These are phyloP conservation scores for Excoecaria cochinchinensis DNA, from an alignment of 345 rosid genomes.

Conservation along the genomic window DNA sequence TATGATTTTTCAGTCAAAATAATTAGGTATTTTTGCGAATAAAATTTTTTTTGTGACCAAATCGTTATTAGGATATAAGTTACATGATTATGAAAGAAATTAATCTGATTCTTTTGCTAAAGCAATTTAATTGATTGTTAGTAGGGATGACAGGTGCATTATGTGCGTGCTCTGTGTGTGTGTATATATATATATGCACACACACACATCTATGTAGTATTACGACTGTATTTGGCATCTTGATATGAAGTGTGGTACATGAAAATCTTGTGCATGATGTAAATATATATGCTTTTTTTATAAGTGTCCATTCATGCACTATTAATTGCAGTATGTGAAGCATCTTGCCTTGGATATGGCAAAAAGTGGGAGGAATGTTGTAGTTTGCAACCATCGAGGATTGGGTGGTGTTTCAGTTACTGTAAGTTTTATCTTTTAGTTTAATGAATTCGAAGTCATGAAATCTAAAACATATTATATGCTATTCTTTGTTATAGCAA, in stretches of 20 bases:
- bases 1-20: too few species aligned
- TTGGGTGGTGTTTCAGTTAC: conserved; percentile 87
- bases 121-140: not conserved
- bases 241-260: too few species aligned
- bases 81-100: too few species aligned
- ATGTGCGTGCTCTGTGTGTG: too few species aligned
- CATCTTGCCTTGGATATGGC: conserved; percentile 66
- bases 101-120: not conserved
- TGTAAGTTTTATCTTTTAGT: conserved; percentile 45
- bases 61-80: too few species aligned
- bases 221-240: too few species aligned
- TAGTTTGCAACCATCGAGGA: conserved; percentile 87
- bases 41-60: too few species aligned
- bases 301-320: not conserved
- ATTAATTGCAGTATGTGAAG: conserved; percentile 64
- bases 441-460: not conserved
- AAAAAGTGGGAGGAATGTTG: conserved; percentile 77
- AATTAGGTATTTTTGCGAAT: too few species aligned
- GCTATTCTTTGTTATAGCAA: not conserved
- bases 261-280: not conserved
- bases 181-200: too few species aligned
- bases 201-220: not conserved
- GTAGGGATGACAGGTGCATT: too few species aligned
- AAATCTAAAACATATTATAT: not conserved
- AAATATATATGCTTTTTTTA: too few species aligned